Evolutionary conservation across 202 grass and related monocot species (phyloP), one percentile per base, ranked within the genome.

Genomic region (Saccharum hybrid): DNA sequence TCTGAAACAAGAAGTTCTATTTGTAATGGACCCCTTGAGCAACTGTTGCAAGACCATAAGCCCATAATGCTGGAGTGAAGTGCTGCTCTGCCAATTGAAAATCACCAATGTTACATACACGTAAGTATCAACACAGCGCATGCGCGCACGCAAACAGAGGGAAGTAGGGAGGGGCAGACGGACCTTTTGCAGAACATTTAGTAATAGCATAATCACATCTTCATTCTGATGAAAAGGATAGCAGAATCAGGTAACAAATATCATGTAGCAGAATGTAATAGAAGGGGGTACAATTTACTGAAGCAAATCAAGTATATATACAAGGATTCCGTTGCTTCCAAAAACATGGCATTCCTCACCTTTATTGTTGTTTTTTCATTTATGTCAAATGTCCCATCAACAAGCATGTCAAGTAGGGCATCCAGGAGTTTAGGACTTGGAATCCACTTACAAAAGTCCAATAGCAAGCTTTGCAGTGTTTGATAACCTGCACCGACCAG

Each of bases 361-460:
- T 92, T 96, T 84, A 98, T 94, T 83, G 88, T 89, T 78, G 84
- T 87, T 86, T 93, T 92, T 54, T 94, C 93, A 84, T 94, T 91
- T 83, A 92, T 86, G 60, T 90, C 83, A 85, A 98, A 98, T 80
- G 75, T 87, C 68, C 93, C 96, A 82, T 96, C 96, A 45, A 95
- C 93, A 88, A 98, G 96, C 96, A 98, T 95, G 85, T 91, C 88
- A 87, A 98, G 91, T 78, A 98, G 75, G 33, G 91, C 91, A 88
- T 91, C 74, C 71, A 98, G 64, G 64, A 98, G 91, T 75, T 85
- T 90, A 69, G 68, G 87, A 81, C 89, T 98, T 64, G 93, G 91
- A 59, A 87, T 67, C 96, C 96, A 98, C 75, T 94, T 98, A 82
- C 87, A 95, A 87, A 98, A 98, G 71, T 98, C 93, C 89, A 98